A percentile compares a stretch with the other conserved stretches of the same genome.
Conservation (phyloP, 2,329 filamentous ascomycete genomes). For the Colletotrichum sidae region DNA sequence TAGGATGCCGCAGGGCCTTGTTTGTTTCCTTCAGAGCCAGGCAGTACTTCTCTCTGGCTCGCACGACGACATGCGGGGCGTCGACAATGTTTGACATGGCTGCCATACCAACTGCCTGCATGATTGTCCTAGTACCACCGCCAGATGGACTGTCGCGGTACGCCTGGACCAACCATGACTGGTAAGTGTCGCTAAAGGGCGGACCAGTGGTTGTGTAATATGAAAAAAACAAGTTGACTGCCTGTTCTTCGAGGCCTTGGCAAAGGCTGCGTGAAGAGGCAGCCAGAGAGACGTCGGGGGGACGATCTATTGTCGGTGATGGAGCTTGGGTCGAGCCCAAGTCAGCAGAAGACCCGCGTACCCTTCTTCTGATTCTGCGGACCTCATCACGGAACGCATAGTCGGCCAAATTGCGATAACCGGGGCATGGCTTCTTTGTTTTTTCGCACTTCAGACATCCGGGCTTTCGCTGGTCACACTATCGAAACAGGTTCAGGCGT, state of each 20-base stretch:
- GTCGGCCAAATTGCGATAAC: slow-evolving; percentile 41
- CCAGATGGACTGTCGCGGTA: slow-evolving; percentile 26
- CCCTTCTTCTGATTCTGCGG: slow-evolving; percentile 37
- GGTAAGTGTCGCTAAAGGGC: slow-evolving; percentile 36
- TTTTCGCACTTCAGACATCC: slow-evolving; percentile 43
- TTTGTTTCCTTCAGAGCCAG: slow-evolving; percentile 35
- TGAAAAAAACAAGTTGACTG: slow-evolving; percentile 41
- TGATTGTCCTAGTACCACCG: slow-evolving; percentile 36
- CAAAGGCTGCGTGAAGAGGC: neutral
- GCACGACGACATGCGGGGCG: slow-evolving; percentile 36
- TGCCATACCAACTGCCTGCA: slow-evolving; percentile 44
- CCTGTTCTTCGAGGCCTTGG: slow-evolving; percentile 32
- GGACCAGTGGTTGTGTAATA: slow-evolving; percentile 40
- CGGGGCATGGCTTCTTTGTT: slow-evolving; percentile 39
- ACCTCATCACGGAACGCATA: slow-evolving; percentile 44
- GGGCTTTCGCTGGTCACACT: slow-evolving; percentile 44
- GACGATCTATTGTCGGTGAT: neutral
- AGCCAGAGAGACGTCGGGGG: neutral
- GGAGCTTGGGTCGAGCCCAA: too few species aligned
- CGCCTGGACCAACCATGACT: slow-evolving; percentile 38
- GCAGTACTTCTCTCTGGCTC: slow-evolving; percentile 39
- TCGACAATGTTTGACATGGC: slow-evolving; percentile 41
- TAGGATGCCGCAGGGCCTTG: slow-evolving; percentile 35
- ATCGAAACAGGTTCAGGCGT: neutral
- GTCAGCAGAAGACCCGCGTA: neutral